These are phyloP conservation scores for Phytophthora lateralis DNA, from an alignment of 352 stramenopile genomes.

Conservation along the genomic window DNA sequence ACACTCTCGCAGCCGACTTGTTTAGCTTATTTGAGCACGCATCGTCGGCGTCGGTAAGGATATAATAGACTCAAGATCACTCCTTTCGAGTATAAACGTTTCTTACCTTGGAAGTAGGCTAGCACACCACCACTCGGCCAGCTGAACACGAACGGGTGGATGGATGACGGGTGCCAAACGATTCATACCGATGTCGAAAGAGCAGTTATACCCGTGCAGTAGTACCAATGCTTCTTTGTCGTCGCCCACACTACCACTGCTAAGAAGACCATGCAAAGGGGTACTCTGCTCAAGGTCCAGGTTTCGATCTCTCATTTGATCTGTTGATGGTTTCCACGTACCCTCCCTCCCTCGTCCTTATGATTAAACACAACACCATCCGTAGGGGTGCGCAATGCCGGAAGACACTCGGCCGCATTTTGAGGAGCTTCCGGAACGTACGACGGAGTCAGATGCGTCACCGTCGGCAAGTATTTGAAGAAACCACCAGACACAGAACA, in stretches of 20 bases:
- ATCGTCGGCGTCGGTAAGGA: too few relatives aligned
- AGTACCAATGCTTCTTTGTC: conserved; percentile 66
- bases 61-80: conserved; percentile 5
- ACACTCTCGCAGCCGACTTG: conserved; percentile 49
- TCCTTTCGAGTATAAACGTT: too few relatives aligned
- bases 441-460: conserved; percentile 57
- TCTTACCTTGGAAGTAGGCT: conserved; percentile 58
- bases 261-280: conserved; percentile 30
- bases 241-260: conserved; percentile 11
- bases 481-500: conserved; percentile 78
- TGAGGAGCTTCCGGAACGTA: conserved; percentile 40
- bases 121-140: conserved; percentile 69
- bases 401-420: conserved; percentile 46
- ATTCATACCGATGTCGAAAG: conserved; percentile 70
- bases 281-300: conserved; percentile 39
- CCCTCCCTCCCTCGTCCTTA: conserved; percentile 26
- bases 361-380: conserved; percentile 62
- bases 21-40: conserved; percentile 31
- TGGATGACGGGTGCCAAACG: conserved; percentile 55
- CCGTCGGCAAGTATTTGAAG: conserved; percentile 68
- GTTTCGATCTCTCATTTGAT: conserved; percentile 12
- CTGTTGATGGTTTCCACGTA: conserved; percentile 6
- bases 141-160: conserved; percentile 80
- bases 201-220: conserved; percentile 76
- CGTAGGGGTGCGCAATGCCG: conserved; percentile 46